Evolutionary conservation across 2,329 filamentous ascomycete genomes (phyloP).

Genomic region (Ophiosphaerella narmari): DNA sequence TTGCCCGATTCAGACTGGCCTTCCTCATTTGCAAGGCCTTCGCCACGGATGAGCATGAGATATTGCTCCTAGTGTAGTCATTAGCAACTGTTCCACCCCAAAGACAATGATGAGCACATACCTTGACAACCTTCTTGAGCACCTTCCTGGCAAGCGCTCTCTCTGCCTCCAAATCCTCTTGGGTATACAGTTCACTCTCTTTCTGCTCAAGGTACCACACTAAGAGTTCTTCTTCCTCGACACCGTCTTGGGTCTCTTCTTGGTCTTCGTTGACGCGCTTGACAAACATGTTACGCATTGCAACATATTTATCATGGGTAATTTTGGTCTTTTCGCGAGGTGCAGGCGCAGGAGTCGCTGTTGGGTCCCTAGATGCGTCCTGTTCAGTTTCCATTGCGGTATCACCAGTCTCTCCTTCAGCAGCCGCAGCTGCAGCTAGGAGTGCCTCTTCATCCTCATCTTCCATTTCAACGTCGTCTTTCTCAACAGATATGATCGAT

Average conservation of each 20-base stretch:
- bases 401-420: constrained; percentile 50
- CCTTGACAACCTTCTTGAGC: constrained; percentile 94
- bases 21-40: constrained; percentile 81
- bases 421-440: constrained; percentile 57
- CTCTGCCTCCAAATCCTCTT: constrained; percentile 82
- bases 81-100: constrained; percentile 18
- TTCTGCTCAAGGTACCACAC: constrained; percentile 92
- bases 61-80: constrained; percentile 58
- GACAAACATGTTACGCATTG: constrained; percentile 85
- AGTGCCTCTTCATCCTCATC: constrained; percentile 72
- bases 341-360: constrained; percentile 43
- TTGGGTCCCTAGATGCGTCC: constrained; percentile 42
- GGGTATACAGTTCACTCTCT: constrained; percentile 77
- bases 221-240: constrained; percentile 79
- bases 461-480: constrained; percentile 94
- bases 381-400: constrained; percentile 37
- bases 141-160: constrained; percentile 78
- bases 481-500: constrained; percentile 96
- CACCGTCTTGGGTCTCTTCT: constrained; percentile 73
- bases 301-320: constrained; percentile 92
- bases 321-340: constrained; percentile 76
- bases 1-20: constrained; percentile 57
- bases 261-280: constrained; percentile 85
- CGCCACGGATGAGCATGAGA: constrained; percentile 70
- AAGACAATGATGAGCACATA: constrained; percentile 50